These are phyloP conservation scores for Tagetes erecta DNA, from an alignment of 129 eudicot genomes.

Conservation along the genomic window DNA sequence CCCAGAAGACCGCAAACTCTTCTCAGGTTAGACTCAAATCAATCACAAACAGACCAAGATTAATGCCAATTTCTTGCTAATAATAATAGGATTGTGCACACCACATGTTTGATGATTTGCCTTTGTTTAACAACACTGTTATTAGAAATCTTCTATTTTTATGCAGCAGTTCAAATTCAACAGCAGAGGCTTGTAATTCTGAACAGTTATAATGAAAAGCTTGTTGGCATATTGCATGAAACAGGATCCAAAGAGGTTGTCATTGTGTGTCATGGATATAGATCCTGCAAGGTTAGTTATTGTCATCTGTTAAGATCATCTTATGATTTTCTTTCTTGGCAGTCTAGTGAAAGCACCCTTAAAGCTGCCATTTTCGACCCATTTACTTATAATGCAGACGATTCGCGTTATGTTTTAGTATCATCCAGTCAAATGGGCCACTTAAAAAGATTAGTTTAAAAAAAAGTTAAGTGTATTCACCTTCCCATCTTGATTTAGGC, in stretches of 20 bases:
- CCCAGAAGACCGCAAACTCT: slow-evolving; percentile 6
- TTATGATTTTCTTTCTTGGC: not conserved
- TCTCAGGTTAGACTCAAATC: slow-evolving; percentile 25
- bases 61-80: not conserved
- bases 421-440: not conserved
- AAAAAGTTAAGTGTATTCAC: not conserved
- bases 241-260: slow-evolving; percentile 70
- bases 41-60: not conserved
- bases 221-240: slow-evolving; percentile 76
- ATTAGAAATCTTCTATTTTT: not conserved
- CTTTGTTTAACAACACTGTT: not conserved
- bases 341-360: not conserved
- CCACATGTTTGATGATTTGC: not conserved
- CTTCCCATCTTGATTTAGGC: no score
- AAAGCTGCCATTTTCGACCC: not conserved
- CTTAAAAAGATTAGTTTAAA: not conserved
- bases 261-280: slow-evolving; percentile 66
- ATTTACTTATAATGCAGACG: not conserved
- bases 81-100: no score
- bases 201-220: slow-evolving; percentile 58
- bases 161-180: slow-evolving; percentile 32
- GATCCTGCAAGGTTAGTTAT: slow-evolving; percentile 65
- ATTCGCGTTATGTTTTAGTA: not conserved
- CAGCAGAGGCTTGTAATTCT: slow-evolving; percentile 39
- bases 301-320: slow-evolving; percentile 7